Conservation (phyloP, 768 basidiomycete genomes). For the Leccinum pellstonianum region DNA sequence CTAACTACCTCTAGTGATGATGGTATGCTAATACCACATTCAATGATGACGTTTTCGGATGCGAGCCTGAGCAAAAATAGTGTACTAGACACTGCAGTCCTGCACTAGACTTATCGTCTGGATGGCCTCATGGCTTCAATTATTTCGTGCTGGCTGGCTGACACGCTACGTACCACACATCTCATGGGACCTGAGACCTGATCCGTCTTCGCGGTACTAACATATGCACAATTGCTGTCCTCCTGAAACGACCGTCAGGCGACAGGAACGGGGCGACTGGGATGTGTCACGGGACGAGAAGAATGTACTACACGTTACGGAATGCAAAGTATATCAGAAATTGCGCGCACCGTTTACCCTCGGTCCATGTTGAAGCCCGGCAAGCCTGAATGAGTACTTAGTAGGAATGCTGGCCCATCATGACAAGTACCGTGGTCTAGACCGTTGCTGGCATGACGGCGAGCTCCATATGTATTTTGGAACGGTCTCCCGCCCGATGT, state of each 20-base stretch:
- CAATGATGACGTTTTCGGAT: background rate
- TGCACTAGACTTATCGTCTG: background rate
- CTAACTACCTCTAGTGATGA: background rate
- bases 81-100: background rate
- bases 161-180: background rate
- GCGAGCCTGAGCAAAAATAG: background rate
- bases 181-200: background rate
- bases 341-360: background rate
- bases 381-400: background rate
- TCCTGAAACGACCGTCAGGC: background rate
- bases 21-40: background rate
- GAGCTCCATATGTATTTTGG: background rate
- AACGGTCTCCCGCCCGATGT: background rate
- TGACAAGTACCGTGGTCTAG: no score
- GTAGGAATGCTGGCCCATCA: no score
- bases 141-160: background rate
- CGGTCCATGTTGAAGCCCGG: no score
- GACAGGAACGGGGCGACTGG: no score
- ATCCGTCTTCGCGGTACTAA: background rate
- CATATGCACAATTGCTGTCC: background rate
- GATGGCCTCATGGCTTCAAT: background rate
- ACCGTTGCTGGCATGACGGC: background rate
- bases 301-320: background rate
- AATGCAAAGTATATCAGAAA: background rate
- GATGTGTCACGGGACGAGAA: background rate